phyloP scores from a whole-genome alignment of 2,329 filamentous ascomycete species.

The Cadophora sp. region DNA sequence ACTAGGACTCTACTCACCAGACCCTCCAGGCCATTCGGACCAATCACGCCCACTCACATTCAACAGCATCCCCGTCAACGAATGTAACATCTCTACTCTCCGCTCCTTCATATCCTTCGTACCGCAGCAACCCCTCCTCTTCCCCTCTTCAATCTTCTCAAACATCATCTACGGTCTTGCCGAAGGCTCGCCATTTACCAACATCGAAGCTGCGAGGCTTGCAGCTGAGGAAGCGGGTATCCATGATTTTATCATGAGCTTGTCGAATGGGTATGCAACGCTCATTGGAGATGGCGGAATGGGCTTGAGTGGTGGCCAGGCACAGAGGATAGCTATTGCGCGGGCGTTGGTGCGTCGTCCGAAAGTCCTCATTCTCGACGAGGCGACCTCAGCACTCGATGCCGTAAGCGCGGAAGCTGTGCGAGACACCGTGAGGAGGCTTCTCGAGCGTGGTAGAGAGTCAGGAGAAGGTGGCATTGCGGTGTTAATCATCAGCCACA shows the following conservation, averaged over 20 bases:
- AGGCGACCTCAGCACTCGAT: constrained; percentile 85
- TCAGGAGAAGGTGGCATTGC: constrained; percentile 56
- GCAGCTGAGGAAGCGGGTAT: constrained; percentile 69
- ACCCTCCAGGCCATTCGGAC: neutral
- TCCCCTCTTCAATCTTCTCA: constrained; percentile 76
- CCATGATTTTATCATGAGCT: constrained; percentile 75
- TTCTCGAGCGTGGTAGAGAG: constrained; percentile 50
- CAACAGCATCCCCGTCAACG: constrained; percentile 59
- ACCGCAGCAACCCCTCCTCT: constrained; percentile 75
- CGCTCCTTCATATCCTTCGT: constrained; percentile 71
- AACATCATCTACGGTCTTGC: constrained; percentile 85
- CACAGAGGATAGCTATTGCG: constrained; percentile 82
- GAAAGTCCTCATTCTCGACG: constrained; percentile 79
- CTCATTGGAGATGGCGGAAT: constrained; percentile 78
- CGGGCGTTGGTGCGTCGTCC: constrained; percentile 77
- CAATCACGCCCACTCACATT: constrained; percentile 54
- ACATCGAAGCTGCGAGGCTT: constrained; percentile 50
- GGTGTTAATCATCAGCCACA: constrained; percentile 84
- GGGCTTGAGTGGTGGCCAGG: constrained; percentile 79
- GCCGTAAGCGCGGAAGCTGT: constrained; percentile 69
- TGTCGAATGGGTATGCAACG: constrained; percentile 76
- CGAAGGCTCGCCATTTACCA: constrained; percentile 57
- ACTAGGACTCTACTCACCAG: constrained; percentile 68
- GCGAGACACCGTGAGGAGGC: constrained; percentile 62
- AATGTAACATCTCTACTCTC: constrained; percentile 65